A percentile compares a stretch with the other conserved stretches of the same genome.
Conservation (phyloP, 2,329 filamentous ascomycete species). For the Tolypocladium tundrense region DNA sequence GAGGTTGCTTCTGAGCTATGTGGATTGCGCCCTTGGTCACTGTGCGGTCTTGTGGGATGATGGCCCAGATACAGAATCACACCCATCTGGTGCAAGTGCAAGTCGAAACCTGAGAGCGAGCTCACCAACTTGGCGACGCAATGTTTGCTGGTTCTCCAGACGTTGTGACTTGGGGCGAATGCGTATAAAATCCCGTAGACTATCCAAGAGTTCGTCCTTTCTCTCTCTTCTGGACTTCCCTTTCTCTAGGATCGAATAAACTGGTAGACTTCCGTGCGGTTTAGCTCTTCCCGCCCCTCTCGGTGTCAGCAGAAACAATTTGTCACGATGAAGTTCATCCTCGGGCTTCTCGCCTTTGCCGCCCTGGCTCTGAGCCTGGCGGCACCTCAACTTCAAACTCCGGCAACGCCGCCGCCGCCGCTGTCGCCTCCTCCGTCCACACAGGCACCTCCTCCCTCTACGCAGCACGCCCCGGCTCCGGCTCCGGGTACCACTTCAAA, state of each 20-base stretch:
- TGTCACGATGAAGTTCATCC: slow-evolving; percentile 15
- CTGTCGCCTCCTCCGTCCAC: slow-evolving; percentile 3
- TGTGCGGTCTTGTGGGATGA: background rate
- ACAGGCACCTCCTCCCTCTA: background rate
- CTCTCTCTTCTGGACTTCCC: too few relatives aligned
- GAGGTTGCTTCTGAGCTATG: background rate
- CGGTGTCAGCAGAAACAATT: background rate
- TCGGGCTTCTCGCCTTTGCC: slow-evolving; percentile 11
- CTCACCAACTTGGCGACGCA: background rate
- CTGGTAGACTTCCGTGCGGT: background rate
- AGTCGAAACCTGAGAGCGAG: background rate
- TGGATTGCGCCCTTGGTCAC: background rate
- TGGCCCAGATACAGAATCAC: background rate
- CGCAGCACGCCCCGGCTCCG: background rate
- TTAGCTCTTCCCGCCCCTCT: background rate
- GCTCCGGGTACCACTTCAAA: slow-evolving; percentile 1
- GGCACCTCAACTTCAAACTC: slow-evolving; percentile 6
- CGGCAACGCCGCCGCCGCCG: slow-evolving; percentile 12
- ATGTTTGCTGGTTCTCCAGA: background rate
- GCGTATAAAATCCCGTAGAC: background rate
- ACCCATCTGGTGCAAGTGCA: background rate
- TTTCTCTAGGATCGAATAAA: background rate
- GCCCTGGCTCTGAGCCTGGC: slow-evolving; percentile 7
- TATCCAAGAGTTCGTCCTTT: background rate
- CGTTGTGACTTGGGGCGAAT: background rate